phyloP scores from a whole-genome alignment of 2,329 filamentous ascomycete genomes.

The Lithohypha guttulata region DNA sequence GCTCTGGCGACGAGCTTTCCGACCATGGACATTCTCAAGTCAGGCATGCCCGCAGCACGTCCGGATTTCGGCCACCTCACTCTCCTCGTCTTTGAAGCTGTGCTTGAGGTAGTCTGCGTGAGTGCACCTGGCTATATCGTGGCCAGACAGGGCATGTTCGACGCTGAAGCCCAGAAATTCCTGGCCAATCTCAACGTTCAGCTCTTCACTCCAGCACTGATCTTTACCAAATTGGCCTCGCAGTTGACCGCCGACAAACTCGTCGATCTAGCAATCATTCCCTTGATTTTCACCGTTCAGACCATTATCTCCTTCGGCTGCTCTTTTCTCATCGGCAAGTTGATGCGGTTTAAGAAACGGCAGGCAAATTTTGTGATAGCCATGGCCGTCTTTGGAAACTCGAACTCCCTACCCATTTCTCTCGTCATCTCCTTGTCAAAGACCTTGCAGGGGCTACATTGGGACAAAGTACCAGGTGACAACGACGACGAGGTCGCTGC shows the following conservation, averaged over 20 bases:
- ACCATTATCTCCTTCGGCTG: conserved; percentile 77
- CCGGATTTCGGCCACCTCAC: conserved; percentile 50
- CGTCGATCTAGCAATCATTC: conserved; percentile 81
- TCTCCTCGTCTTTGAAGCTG: conserved; percentile 84
- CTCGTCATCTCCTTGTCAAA: conserved; percentile 88
- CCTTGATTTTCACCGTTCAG: conserved; percentile 84
- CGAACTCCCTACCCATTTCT: conserved; percentile 93
- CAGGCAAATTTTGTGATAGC: conserved; percentile 90
- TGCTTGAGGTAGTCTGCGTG: conserved; percentile 90
- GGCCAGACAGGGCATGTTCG: conserved; percentile 81
- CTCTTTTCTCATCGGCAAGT: conserved; percentile 57
- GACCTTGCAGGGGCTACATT: conserved; percentile 83
- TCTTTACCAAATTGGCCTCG: conserved; percentile 93
- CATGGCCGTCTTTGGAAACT: conserved; percentile 97
- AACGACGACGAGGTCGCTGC: conserved; percentile 93
- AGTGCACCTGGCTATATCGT: conserved; percentile 89
- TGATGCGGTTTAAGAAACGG: conserved; percentile 72
- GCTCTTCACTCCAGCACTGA: conserved; percentile 92
- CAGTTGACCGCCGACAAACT: conserved; percentile 89
- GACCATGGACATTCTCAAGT: conserved; percentile 8
- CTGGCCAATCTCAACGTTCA: conserved; percentile 92
- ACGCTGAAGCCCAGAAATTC: conserved; percentile 92
- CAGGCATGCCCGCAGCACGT: conserved; percentile 29
- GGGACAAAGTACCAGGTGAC: conserved; percentile 81
- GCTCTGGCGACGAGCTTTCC: conserved; percentile 7